Evolutionary conservation across 495 filamentous ascomycete species (phyloP), one percentile per base, ranked within the genome.

Genomic region (Podospora pseudoanserina): DNA sequence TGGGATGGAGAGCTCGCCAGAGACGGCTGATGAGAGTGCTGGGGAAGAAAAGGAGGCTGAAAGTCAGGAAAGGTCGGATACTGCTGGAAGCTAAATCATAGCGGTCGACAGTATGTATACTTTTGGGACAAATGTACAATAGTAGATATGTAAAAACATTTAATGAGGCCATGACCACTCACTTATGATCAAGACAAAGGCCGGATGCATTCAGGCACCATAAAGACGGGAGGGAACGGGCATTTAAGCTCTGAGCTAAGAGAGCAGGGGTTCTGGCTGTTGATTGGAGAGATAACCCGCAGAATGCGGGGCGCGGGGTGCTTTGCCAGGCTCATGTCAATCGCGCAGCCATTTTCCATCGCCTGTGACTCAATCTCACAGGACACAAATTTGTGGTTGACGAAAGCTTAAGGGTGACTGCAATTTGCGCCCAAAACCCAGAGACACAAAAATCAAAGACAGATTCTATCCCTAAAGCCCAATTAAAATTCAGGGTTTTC

Each of bases 241-340:
- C 39, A 49, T 20, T 66, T 64, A 64, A 65, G 60, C 60, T 70
- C 60, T 44, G 55, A 28, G 62, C 49, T 65, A 65, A 19, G 54
- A 53, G 65, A 9, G 60, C 64, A 63, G 30, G 65, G 69, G 57
- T 39, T 54, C 55, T 4, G 26, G 60, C 54, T 60, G 61, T 28
- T 66, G 64, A 66, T 66, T 64, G 68, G 64, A 39, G 30, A 16
- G 6, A 27, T 49, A 55, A 58, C 55, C 30, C 39, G 59, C 23
- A 15, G 28, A 44, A 20, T 66, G 65, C 56, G 65, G 65, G 65
- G 65, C 65, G 65, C 65, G 65, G 65, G 65, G 65, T 60, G 23
- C 34, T 15, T 1, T 32, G 65, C 65, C 49, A 18, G 30, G 28
- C 20, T 28, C 28, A 15, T 60, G 53, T 5, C 30, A 20, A 54